Percentiles rank a stretch among this genome's conserved stretches.
Conservation (phyloP, 73 alveolate species). For the Blepharisma japonicum region DNA sequence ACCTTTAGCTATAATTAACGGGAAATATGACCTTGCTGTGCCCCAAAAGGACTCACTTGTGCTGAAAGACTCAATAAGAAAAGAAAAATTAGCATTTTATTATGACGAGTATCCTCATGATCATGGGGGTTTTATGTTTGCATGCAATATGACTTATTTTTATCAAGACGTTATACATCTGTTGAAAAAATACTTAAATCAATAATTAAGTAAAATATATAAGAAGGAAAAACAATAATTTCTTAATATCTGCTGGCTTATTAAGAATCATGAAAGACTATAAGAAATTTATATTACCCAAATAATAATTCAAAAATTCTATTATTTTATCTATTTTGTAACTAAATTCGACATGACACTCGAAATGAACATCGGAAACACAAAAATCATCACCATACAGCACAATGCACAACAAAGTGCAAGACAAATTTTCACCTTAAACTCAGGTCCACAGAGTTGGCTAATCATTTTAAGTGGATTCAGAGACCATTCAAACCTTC, state of each 20-base stretch:
- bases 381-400: neutral
- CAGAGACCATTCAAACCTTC: constrained; percentile 65
- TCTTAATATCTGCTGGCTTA: no score
- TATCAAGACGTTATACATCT: neutral
- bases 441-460: constrained; percentile 85
- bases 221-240: no score
- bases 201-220: no score
- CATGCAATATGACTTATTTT: neutral
- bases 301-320: no score
- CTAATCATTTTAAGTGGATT: constrained; percentile 75
- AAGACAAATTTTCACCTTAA: constrained; percentile 70
- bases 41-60: neutral
- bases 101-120: neutral
- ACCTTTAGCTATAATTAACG: neutral
- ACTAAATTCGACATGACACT: no score
- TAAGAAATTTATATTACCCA: no score
- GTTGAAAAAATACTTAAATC: no score
- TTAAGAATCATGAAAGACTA: no score
- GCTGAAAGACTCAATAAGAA: neutral
- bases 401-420: constrained; percentile 44
- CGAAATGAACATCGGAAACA: constrained; percentile 1
- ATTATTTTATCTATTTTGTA: no score
- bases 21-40: neutral
- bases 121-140: neutral
- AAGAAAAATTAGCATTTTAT: neutral